Percentiles rank a stretch among this genome's conserved stretches.
These are phyloP conservation scores for Elongisporangium senticosum DNA, from an alignment of 352 stramenopile genomes.

Conservation along the genomic window DNA sequence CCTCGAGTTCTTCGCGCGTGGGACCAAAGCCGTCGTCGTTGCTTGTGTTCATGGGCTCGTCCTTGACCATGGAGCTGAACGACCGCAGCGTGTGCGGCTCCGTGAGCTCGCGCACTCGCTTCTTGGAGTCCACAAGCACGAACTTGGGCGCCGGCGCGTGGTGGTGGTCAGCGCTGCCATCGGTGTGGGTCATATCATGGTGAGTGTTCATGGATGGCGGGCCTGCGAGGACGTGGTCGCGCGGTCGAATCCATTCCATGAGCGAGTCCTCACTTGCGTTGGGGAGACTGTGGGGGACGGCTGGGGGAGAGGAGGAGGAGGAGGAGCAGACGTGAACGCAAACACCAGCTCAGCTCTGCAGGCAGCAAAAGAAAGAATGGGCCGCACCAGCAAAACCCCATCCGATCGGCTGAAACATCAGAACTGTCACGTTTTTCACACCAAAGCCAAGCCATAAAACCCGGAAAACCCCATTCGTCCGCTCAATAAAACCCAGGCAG, in stretches of 20 bases:
- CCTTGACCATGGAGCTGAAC: constrained; percentile 10
- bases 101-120: constrained; percentile 65
- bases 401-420: not conserved
- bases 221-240: constrained; percentile 29
- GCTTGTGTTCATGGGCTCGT: not conserved
- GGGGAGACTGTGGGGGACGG: not conserved
- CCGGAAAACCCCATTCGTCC: not conserved
- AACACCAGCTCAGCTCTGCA: not conserved
- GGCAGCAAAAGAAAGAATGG: not conserved
- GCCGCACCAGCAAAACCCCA: not conserved
- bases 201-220: constrained; percentile 13
- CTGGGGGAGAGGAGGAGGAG: not conserved
- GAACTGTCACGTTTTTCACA: not conserved
- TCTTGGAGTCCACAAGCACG: constrained; percentile 65
- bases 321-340: not conserved
- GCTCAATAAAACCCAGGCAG: not conserved
- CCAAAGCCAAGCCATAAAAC: not conserved
- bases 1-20: constrained; percentile 46
- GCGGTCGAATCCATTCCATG: constrained; percentile 60
- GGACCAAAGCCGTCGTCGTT: constrained; percentile 30
- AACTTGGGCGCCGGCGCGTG: constrained; percentile 39
- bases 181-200: not conserved
- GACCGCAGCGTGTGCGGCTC: constrained; percentile 18
- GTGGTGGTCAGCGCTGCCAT: constrained; percentile 2
- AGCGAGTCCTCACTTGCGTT: not conserved